phyloP scores from a whole-genome alignment of 805 yeast species.

The Sugiyamaella marilandica region DNA sequence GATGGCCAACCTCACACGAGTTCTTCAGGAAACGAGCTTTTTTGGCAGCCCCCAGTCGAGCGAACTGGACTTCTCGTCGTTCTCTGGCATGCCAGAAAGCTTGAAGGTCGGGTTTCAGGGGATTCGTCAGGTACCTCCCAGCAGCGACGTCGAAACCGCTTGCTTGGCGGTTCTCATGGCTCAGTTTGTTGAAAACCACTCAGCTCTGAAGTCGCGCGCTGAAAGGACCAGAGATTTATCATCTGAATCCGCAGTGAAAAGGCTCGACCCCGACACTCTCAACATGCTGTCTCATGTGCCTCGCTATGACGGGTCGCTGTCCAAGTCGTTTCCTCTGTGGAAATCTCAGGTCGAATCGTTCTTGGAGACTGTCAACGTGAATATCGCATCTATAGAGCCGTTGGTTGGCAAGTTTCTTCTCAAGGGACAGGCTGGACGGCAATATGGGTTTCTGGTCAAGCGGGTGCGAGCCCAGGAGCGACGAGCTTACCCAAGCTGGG shows the following conservation, averaged over 20 bases:
- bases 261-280: not conserved
- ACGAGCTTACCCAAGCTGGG: conserved; percentile 9
- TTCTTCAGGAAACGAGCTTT: not conserved
- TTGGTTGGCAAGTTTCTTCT: conserved; percentile 2
- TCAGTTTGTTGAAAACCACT: not conserved
- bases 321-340: conserved; percentile 10
- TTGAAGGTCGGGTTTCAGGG: not conserved
- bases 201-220: too few species aligned
- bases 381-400: conserved; percentile 6
- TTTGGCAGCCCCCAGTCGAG: too few species aligned
- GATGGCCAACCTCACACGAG: not conserved
- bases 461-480: not conserved
- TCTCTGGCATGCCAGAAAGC: not conserved
- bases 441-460: conserved; percentile 1
- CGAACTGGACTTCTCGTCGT: not conserved
- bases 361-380: conserved; percentile 5
- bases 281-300: conserved; percentile 4
- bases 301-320: not conserved
- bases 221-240: not conserved
- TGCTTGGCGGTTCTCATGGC: not conserved
- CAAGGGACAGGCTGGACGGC: conserved; percentile 3
- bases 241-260: not conserved
- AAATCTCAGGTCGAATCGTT: conserved; percentile 6
- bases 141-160: not conserved
- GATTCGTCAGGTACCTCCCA: not conserved